phyloP scores from a whole-genome alignment of 805 yeast species.

The Starmerella sp. region DNA sequence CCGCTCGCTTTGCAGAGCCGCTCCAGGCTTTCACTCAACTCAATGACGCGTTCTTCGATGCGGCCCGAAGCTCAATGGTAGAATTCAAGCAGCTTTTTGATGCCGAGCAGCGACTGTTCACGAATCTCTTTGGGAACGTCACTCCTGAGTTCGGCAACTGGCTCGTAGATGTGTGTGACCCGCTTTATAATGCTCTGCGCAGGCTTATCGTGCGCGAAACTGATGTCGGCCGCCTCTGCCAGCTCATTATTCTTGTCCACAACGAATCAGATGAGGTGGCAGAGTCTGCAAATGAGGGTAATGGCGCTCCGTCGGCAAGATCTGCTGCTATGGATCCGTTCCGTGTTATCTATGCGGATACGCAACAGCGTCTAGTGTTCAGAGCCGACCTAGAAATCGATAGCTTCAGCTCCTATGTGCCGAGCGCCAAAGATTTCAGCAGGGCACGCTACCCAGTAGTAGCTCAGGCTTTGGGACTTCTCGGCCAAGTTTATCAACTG shows the following conservation, averaged over 20 bases:
- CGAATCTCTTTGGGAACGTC: conserved; percentile 37
- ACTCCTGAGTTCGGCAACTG: conserved; percentile 40
- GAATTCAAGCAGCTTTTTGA: conserved; percentile 56
- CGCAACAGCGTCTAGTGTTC: conserved; percentile 71
- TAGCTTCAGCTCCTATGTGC: conserved; percentile 53
- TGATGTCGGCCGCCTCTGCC: conserved; percentile 59
- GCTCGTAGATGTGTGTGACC: conserved; percentile 58
- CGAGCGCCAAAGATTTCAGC: conserved; percentile 49
- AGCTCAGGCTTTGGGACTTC: conserved; percentile 44
- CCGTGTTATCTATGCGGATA: conserved; percentile 24
- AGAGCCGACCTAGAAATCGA: conserved; percentile 61
- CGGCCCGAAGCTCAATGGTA: conserved; percentile 44
- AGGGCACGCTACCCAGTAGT: conserved; percentile 17
- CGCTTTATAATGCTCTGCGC: conserved; percentile 62
- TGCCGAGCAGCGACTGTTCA: conserved; percentile 41
- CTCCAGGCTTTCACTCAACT: conserved; percentile 23
- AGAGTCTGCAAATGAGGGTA: background rate
- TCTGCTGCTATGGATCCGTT: conserved; percentile 15
- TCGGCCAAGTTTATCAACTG: conserved; percentile 70
- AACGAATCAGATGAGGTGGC: conserved; percentile 2
- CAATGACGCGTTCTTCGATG: conserved; percentile 13
- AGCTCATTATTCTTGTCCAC: conserved; percentile 32
- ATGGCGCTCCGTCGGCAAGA: no score
- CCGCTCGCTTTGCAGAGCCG: conserved; percentile 12
- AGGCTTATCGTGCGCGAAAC: conserved; percentile 58